Evolutionary conservation across 2,329 filamentous ascomycete genomes (phyloP), one percentile per base, ranked within the genome.

Genomic region (Sclerotinia nivalis): DNA sequence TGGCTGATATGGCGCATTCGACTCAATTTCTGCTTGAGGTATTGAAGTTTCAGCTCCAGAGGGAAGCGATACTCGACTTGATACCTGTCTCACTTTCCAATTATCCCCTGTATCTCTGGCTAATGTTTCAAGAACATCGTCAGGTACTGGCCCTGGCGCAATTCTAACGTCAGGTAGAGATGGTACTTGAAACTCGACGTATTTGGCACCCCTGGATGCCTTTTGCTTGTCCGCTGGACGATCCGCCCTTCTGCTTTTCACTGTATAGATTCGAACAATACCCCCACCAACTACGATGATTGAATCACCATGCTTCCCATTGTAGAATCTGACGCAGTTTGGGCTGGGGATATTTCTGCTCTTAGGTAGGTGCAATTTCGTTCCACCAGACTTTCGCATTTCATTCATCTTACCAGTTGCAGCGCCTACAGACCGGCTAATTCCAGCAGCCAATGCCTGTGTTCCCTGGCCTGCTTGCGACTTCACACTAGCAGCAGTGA

Each of bases 1-100:
- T 1, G 96, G 95, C 76, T 97, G 94, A 76, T 97, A 98, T 2
- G 95, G 93, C 6, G 94, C 92, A 77, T 95, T 97, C 1, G 95
- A 97, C 78, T 99, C 96, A 73, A 97, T 96, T 82, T 97, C 94
- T 8, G 93, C 93, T 73, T 90, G 87, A 0, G 88, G 88, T 69
- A 87, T 94, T 78, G 82, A 91, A 78, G 81, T 92, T 80, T 83
- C 91, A 78, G 74, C 76, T 62, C 75, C 77, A 43, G 69, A 72
- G 28, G 83, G 86, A 69, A 80, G 82, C 22, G 69, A 22, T 81
- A 83, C 74, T 73, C 76, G 64, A 76, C 78, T 73, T 18, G 37
- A 34, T 73, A 76, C 75, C 76, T 79, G 68, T 80, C 75, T 73
- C 80, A 80, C 68, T 79, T 79, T 75, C 79, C 81, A 76, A 66